Evolutionary conservation across 2,329 filamentous ascomycete species (phyloP).

Genomic region (Xenoacremonium recifei): DNA sequence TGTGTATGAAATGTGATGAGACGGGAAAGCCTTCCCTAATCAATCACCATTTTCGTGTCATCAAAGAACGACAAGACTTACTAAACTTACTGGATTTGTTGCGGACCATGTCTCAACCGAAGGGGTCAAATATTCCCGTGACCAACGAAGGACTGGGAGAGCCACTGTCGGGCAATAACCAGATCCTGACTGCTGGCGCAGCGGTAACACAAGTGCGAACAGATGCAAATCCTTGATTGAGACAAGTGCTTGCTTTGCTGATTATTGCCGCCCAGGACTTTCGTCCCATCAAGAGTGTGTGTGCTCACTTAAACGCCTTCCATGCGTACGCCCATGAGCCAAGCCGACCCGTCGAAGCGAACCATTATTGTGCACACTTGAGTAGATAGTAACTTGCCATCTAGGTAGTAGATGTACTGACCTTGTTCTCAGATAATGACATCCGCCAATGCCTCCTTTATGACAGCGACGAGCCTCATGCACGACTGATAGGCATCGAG

Average conservation of each 20-base stretch:
- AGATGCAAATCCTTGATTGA: fast-evolving
- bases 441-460: constrained; percentile 85
- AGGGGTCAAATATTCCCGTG: constrained; percentile 7
- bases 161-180: constrained; percentile 53
- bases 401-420: constrained; percentile 39
- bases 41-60: too few relatives aligned
- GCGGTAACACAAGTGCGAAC: constrained; percentile 51
- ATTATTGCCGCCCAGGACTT: constrained; percentile 57
- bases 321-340: constrained; percentile 78
- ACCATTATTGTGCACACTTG: constrained; percentile 82
- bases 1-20: too few relatives aligned
- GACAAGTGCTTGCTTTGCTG: neutral
- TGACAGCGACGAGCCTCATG: constrained; percentile 64
- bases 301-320: constrained; percentile 84
- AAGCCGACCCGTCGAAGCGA: constrained; percentile 68
- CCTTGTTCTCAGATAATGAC: constrained; percentile 45
- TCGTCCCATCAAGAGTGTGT: constrained; percentile 69
- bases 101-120: neutral
- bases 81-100: neutral
- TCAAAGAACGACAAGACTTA: too few relatives aligned
- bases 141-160: constrained; percentile 38
- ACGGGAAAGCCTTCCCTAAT: too few relatives aligned
- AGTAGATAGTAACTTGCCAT: constrained; percentile 31
- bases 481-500: constrained; percentile 78
- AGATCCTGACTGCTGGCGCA: constrained; percentile 60